Evolutionary conservation across 202 grass and related monocot genomes (phyloP), one percentile per base, ranked within the genome.

Genomic region (Setaria italica): DNA sequence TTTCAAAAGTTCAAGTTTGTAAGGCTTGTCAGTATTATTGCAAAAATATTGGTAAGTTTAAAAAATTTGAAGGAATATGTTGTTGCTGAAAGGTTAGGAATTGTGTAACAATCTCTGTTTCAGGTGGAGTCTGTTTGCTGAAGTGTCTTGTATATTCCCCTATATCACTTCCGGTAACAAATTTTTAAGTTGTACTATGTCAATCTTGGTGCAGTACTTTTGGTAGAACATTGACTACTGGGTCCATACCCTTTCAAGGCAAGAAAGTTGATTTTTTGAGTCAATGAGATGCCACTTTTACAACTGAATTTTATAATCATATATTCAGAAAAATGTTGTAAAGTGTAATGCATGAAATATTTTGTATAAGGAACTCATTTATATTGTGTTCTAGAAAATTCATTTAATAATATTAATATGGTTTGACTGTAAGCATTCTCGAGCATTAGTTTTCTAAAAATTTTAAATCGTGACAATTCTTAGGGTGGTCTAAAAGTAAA

Each of bases 41-140:
- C 9, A 3, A 13, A 76, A 58, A 25, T 2, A 25, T 42, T 56
- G 10, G 43, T 19, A 58, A 77, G 49, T 55, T 74, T 5, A 19
- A 29, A 35, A 33, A 73, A 53, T 35, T 33, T 0, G 9, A 54
- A 54, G 21, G 17, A 56, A 56, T 56, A 37, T 56, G 47, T 75
- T 56, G n/a, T 37, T 20, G 50, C 2, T 41, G 9, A 30, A 81
- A 70, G 19, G 1, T 42, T 82, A 9, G 3, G 70, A 56, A 57
- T 13, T 45, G 65, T 41, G 57, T 50, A 63, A 70, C 21, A 59
- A 83, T 74, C 11, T 74, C 34, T 64, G 70, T 11, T 25, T 74
- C 30, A 43, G 12, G 48, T 1, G 1, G 17, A 69, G 25, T 20
- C 16, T 56, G 33, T 69, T 56, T 81, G 11, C 20, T 29, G 43